Evolutionary conservation across 805 yeast species (phyloP).

Genomic region (Saccharomycopsis javanensis): DNA sequence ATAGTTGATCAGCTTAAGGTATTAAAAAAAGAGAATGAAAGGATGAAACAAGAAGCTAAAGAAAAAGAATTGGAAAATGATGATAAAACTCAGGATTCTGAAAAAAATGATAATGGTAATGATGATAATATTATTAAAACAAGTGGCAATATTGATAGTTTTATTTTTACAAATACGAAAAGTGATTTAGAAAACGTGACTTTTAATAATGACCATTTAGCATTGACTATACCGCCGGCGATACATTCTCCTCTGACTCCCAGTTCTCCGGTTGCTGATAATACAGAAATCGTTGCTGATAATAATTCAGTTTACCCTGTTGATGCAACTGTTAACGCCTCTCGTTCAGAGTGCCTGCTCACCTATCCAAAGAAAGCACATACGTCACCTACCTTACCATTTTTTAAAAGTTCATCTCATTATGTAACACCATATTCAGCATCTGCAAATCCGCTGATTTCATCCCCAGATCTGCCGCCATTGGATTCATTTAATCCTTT

Average conservation of each 20-base stretch:
- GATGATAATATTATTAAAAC: too few relatives aligned
- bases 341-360: not conserved
- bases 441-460: not conserved
- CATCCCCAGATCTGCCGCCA: not conserved
- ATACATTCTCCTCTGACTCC: not conserved
- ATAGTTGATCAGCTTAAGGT: conserved; percentile 30
- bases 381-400: not conserved
- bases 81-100: not conserved
- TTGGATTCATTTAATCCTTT: not conserved
- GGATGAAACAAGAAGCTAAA: not conserved
- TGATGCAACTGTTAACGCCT: not conserved
- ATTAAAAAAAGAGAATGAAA: conserved; percentile 7
- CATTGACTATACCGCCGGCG: not conserved
- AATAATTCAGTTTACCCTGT: not conserved
- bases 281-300: not conserved
- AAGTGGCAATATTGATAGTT: too few relatives aligned
- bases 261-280: not conserved
- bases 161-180: too few relatives aligned
- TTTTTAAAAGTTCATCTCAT: not conserved
- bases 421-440: not conserved
- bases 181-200: too few relatives aligned
- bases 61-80: not conserved
- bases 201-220: not conserved
- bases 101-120: not conserved
- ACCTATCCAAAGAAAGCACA: not conserved